Percentiles rank a stretch among this genome's conserved stretches.
Conservation (phyloP, 495 filamentous ascomycete species). For the Chaetomium cochliodes region DNA sequence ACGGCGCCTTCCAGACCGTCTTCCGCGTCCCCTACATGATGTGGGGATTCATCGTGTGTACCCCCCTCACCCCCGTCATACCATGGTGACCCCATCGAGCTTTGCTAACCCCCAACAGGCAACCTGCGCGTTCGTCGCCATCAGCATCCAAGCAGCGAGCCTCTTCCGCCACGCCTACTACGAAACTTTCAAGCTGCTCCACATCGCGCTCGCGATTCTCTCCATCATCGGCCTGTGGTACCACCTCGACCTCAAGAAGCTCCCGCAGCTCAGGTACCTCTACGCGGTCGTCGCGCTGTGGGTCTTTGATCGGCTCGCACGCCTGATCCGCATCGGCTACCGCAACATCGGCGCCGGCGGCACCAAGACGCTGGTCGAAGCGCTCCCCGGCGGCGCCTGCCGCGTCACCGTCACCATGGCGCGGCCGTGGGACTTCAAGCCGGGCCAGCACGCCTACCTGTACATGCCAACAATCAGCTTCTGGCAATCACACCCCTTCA, state of each 20-base stretch:
- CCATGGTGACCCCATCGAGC: background rate
- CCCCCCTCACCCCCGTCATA: too few relatives aligned
- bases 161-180: conserved; percentile 85
- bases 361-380: conserved; percentile 59
- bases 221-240: conserved; percentile 66
- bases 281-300: conserved; percentile 62
- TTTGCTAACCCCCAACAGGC: conserved; percentile 41
- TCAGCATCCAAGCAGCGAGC: conserved; percentile 70
- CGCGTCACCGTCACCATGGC: conserved; percentile 74
- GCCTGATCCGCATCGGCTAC: conserved; percentile 56
- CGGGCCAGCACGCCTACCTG: conserved; percentile 77
- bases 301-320: conserved; percentile 60
- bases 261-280: conserved; percentile 63
- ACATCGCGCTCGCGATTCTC: conserved; percentile 66
- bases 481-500: conserved; percentile 69
- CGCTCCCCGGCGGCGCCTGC: conserved; percentile 62
- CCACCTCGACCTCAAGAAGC: conserved; percentile 61
- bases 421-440: conserved; percentile 69
- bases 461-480: conserved; percentile 75
- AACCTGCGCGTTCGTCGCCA: conserved; percentile 59
- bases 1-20: conserved; percentile 39
- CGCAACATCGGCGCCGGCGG: conserved; percentile 66
- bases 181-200: conserved; percentile 77
- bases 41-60: conserved; percentile 57
- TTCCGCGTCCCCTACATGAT: conserved; percentile 42